A percentile compares a stretch with the other conserved stretches of the same genome.
Conservation (phyloP, 306 rosid genomes). For the Quercus aquifolioides region DNA sequence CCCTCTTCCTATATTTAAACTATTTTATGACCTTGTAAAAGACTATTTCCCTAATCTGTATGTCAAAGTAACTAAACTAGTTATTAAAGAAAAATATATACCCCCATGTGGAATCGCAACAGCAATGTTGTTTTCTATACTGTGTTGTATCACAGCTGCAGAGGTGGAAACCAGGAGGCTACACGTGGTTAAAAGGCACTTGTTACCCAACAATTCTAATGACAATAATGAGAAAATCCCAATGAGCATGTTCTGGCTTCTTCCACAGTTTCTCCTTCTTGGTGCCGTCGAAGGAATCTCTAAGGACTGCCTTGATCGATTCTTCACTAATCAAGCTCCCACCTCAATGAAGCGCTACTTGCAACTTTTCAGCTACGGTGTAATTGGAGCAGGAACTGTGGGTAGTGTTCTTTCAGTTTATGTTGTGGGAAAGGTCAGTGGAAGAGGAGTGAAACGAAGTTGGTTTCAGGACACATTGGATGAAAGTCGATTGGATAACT, state of each 20-base stretch:
- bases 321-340: not conserved
- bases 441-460: constrained; percentile 16
- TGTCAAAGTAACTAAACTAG: not conserved
- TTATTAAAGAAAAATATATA: not conserved
- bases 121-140: constrained; percentile 22
- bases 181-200: constrained; percentile 15
- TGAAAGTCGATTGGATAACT: constrained; percentile 31
- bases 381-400: constrained; percentile 27
- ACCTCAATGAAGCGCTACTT: not conserved
- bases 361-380: not conserved
- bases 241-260: constrained; percentile 35
- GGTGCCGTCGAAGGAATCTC: constrained; percentile 17
- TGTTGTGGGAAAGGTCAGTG: not conserved
- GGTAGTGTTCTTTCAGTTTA: constrained; percentile 23
- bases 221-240: constrained; percentile 13
- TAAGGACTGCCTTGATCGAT: not conserved
- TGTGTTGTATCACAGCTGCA: constrained; percentile 37
- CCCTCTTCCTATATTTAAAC: constrained; percentile 9
- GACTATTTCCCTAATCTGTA: not conserved
- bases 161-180: constrained; percentile 26
- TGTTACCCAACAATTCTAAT: constrained; percentile 13
- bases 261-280: constrained; percentile 32
- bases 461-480: constrained; percentile 39
- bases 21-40: constrained; percentile 13
- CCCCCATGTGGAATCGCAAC: not conserved